A percentile compares a stretch with the other conserved stretches of the same genome.
Conservation (phyloP, 2,329 filamentous ascomycete species). For the Mollisia scopiformis region DNA sequence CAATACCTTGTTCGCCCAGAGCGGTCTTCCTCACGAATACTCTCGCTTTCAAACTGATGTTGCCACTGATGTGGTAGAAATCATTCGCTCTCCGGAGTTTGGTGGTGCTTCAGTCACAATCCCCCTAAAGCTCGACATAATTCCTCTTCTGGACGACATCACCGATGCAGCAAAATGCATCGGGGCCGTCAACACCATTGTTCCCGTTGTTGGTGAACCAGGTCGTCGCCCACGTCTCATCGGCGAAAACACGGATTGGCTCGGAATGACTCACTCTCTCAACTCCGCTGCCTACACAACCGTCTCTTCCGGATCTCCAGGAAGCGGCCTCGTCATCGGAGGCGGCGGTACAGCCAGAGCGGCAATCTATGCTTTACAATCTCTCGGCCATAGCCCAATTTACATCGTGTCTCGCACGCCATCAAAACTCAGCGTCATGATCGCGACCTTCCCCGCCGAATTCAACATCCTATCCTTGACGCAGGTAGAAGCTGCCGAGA, state of each 20-base stretch:
- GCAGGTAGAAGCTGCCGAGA: constrained; percentile 50
- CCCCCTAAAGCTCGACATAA: constrained; percentile 88
- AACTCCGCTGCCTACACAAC: constrained; percentile 30
- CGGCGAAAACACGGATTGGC: constrained; percentile 96
- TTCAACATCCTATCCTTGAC: constrained; percentile 73
- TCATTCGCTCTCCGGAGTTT: constrained; percentile 75
- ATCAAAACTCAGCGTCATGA: constrained; percentile 68
- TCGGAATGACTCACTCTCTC: constrained; percentile 84
- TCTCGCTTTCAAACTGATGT: constrained; percentile 72
- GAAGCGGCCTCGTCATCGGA: constrained; percentile 80
- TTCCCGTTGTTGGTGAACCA: constrained; percentile 55
- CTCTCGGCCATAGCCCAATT: constrained; percentile 82
- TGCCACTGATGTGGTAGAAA: constrained; percentile 59
- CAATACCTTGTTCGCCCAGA: constrained; percentile 77
- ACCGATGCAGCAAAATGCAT: constrained; percentile 80
- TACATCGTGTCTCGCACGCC: constrained; percentile 82
- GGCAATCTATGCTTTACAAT: constrained; percentile 84
- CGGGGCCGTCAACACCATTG: constrained; percentile 93
- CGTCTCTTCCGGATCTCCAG: constrained; percentile 30
- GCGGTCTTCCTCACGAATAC: constrained; percentile 87
- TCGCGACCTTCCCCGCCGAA: constrained; percentile 70
- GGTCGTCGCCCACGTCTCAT: constrained; percentile 53
- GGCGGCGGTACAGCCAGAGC: constrained; percentile 91
- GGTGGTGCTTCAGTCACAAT: constrained; percentile 96
- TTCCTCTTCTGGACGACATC: constrained; percentile 78